Conservation (phyloP, 352 stramenopile species). For the Plasmopara muralis region DNA sequence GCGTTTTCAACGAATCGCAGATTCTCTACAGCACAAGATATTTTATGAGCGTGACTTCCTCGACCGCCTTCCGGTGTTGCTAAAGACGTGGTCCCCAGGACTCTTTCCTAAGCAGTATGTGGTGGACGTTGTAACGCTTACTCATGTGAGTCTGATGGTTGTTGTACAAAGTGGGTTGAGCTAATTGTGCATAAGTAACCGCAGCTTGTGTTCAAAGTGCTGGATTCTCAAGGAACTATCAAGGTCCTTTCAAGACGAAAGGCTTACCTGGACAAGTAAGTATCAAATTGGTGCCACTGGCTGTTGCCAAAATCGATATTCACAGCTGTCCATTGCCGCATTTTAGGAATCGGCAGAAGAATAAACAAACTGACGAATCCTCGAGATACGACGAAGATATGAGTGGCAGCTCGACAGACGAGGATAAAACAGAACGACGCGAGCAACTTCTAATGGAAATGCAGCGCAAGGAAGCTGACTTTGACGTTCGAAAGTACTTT, state of each 20-base stretch:
- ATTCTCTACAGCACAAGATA: conserved; percentile 85
- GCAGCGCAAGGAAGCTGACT: conserved; percentile 81
- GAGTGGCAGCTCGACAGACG: conserved; percentile 55
- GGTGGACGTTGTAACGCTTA: conserved; percentile 78
- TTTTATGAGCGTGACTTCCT: conserved; percentile 86
- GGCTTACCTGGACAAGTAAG: conserved; percentile 48
- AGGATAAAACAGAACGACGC: conserved; percentile 67
- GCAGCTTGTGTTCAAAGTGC: conserved; percentile 81
- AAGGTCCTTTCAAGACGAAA: conserved; percentile 79
- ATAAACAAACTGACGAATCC: conserved; percentile 19
- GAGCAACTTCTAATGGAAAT: conserved; percentile 73
- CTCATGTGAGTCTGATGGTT: conserved; percentile 48
- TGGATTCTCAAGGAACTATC: conserved; percentile 77
- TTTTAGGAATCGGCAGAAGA: conserved; percentile 45
- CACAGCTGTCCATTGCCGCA: conserved; percentile 4
- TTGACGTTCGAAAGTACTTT: conserved; percentile 81
- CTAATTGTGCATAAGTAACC: conserved; percentile 9
- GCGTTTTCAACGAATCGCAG: conserved; percentile 73
- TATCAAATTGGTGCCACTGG: not conserved
- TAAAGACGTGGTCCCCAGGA: conserved; percentile 72
- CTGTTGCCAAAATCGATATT: conserved; percentile 5
- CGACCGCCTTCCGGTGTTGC: conserved; percentile 68
- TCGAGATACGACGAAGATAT: conserved; percentile 33
- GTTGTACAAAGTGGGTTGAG: not conserved
- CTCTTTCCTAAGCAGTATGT: conserved; percentile 63